Conservation (phyloP, 768 basidiomycete genomes). For the Cystofilobasidium bisporidii region DNA sequence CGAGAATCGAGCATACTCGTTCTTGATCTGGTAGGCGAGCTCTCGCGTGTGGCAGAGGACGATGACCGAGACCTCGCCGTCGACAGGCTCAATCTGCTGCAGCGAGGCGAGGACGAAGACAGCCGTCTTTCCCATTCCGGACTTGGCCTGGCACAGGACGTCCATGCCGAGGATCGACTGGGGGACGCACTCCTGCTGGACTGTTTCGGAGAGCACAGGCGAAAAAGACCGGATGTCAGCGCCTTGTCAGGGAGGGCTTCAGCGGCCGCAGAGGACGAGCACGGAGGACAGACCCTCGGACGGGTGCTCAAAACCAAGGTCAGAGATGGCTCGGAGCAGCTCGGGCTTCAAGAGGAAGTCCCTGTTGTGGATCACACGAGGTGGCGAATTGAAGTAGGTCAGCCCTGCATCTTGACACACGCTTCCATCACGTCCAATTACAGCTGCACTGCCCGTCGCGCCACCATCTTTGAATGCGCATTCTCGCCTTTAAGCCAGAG, state of each 20-base stretch:
- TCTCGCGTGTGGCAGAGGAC: conserved; percentile 99
- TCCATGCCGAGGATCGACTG: conserved; percentile 99
- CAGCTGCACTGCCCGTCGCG: too few relatives aligned
- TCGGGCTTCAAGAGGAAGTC: conserved; percentile 98
- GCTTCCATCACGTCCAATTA: too few relatives aligned
- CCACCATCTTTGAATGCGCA: too few relatives aligned
- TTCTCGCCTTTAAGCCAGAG: too few relatives aligned
- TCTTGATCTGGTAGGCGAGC: conserved; percentile 99
- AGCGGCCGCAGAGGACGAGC: too few relatives aligned
- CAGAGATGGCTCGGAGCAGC: conserved; percentile 90
- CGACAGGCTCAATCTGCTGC: conserved; percentile 95
- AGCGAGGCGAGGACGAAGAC: conserved; percentile 97
- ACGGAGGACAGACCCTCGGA: conserved; percentile 67
- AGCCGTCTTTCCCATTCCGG: conserved; percentile 86
- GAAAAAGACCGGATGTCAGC: not conserved
- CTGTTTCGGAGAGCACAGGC: conserved; percentile 43
- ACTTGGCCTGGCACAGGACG: conserved; percentile 98
- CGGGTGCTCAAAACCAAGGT: conserved; percentile 99
- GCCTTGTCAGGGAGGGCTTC: conserved; percentile 1
- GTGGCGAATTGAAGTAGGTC: too few relatives aligned
- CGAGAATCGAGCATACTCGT: conserved; percentile 96
- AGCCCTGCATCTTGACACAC: too few relatives aligned
- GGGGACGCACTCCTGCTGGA: conserved; percentile 99
- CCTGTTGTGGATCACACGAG: conserved; percentile 43
- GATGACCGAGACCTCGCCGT: conserved; percentile 94